Base-by-base conservation (phyloP, 129 eudicot species). In the Arctium minus region DNA sequence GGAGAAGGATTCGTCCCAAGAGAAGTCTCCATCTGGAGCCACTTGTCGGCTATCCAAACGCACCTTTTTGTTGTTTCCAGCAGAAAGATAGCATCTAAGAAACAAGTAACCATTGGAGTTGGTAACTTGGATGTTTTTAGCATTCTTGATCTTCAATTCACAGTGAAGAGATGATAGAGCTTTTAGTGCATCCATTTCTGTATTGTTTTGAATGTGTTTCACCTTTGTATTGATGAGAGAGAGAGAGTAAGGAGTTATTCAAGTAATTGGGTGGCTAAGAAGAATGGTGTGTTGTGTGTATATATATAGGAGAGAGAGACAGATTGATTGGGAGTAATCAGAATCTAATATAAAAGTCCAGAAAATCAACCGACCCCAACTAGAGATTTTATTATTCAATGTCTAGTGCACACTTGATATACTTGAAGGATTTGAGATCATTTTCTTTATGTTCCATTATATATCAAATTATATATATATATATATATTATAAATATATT, bases 111-210 rank as follows among this genome's bases (percentile, higher is more conserved):
- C 27, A 22, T 22, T 22, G 27, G 27, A 22, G 27, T 22, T 22
- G 27, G 27, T 22, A 22, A 22, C 27, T 22, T 22, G 27, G 27
- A 22, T 22, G 27, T 22, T 22, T 22, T 22, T 22, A 22, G 27
- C 0, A 22, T 22, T 22, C 27, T 22, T 22, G 27, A 22, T 22
- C 27, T 22, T 22, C 27, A 22, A 22, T 22, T 22, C 27, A 22
- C 27, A 22, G 27, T 22, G 27, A 22, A 22, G 27, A 22, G 27
- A 22, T 30, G 88, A 75, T 4, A 6, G 70, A 38, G n/a, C 22
- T 33, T 70, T 65, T 36, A 56, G 39, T 17, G 68, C 32, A 80
- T 32, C 81, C 90, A 84, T 87, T 87, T 53, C 65, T 3, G 65
- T 15, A 53, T 22, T 53, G 22, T 53, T 53, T 53, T 53, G 65